A percentile compares a stretch with the other conserved stretches of the same genome.
phyloP scores from a whole-genome alignment of 805 yeast species.

The Cyberlindnera americana region DNA sequence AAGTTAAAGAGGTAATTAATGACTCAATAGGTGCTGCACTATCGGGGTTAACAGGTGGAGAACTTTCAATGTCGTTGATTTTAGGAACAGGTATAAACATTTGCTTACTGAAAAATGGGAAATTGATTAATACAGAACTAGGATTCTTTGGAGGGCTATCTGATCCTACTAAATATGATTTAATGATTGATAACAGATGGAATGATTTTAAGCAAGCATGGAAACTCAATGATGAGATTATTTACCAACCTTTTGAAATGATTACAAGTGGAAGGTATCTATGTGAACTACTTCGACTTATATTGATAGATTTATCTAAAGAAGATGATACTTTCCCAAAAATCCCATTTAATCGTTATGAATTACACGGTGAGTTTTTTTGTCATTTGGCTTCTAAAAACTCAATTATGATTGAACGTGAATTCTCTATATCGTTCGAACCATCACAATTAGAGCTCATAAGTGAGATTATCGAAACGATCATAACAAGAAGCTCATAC shows the following conservation, averaged over 20 bases:
- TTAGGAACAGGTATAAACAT: constrained; percentile 68
- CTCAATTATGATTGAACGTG: neutral
- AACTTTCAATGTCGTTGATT: constrained; percentile 47
- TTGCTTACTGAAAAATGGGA: constrained; percentile 34
- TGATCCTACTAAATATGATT: constrained; percentile 38
- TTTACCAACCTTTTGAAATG: constrained; percentile 56
- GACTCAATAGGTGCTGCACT: constrained; percentile 64
- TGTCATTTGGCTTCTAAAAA: constrained; percentile 1
- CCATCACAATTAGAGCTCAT: neutral
- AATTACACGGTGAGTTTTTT: constrained; percentile 3
- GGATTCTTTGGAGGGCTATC: constrained; percentile 48
- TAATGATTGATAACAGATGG: constrained; percentile 34
- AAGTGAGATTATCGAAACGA: neutral
- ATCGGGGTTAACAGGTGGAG: constrained; percentile 28
- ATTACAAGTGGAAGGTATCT: constrained; percentile 54
- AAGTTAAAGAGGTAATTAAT: constrained; percentile 49
- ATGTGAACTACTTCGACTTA: constrained; percentile 48
- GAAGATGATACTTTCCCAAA: constrained; percentile 1
- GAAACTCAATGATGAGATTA: constrained; percentile 7
- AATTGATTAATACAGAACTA: constrained; percentile 48
- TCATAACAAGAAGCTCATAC: constrained; percentile 6
- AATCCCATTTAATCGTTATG: constrained; percentile 4
- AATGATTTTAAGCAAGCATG: constrained; percentile 4
- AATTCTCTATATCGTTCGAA: neutral
- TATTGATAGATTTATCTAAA: constrained; percentile 32